A percentile compares a stretch with the other conserved stretches of the same genome.
These are phyloP conservation scores for Corynascus novoguineensis DNA, from an alignment of 495 filamentous ascomycete species.

Conservation along the genomic window DNA sequence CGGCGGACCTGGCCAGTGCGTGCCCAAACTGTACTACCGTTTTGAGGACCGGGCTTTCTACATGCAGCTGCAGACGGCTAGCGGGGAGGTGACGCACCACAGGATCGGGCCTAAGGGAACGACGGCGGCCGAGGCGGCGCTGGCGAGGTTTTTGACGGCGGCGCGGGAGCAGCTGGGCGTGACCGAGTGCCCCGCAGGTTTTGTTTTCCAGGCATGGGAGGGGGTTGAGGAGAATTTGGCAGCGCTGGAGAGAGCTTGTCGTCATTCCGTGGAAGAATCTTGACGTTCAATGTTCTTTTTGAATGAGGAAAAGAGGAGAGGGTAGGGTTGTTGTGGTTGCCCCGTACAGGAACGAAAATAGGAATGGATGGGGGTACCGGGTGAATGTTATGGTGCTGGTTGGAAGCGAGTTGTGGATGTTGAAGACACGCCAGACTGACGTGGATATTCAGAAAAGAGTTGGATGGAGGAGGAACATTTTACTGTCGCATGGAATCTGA, in stretches of 20 bases:
- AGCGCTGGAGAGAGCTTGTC: background rate
- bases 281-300: no score
- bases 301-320: background rate
- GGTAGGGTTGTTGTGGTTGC: no score
- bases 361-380: no score
- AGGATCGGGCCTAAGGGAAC: conserved; percentile 4
- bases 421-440: no score
- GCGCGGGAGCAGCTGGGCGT: background rate
- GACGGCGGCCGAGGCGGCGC: background rate
- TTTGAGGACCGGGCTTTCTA: conserved; percentile 8
- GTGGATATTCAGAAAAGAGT: no score
- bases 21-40: background rate
- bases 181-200: background rate
- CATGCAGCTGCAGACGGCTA: background rate
- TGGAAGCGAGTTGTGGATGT: no score
- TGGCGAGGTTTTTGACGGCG: conserved; percentile 2
- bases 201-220: background rate
- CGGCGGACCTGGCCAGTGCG: background rate
- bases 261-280: background rate
- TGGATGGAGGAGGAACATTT: no score
- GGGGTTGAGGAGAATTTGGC: conserved; percentile 6
- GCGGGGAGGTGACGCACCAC: background rate
- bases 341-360: no score
- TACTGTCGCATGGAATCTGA: no score
- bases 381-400: no score